Evolutionary conservation across 2,329 filamentous ascomycete genomes (phyloP), one percentile per base, ranked within the genome.

Genomic region (Apiospora aurea): DNA sequence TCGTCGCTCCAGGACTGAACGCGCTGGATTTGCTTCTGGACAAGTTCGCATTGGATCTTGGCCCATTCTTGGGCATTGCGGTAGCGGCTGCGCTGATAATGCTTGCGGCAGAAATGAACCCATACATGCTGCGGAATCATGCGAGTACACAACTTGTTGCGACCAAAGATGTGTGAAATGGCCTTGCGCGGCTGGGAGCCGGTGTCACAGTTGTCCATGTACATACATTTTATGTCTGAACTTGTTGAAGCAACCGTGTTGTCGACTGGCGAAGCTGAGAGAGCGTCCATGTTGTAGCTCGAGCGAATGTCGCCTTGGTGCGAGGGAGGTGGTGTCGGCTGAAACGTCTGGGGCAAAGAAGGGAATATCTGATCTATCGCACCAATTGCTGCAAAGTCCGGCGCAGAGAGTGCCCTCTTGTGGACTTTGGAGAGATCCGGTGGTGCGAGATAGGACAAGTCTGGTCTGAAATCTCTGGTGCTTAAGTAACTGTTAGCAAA

Each of bases 151-250:
- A 88, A 86, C 82, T 96, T 96, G 85, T 96, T 96, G 49, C 94
- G 89, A 29, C 94, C 94, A 76, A 96, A 96, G 71, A 95, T 88
- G 78, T 96, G 93, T 0, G 92, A 94, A 72, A 96, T 92, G 6
- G 92, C 90, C 82, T 96, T 96, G 67, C 94, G 89, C 34, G 87
- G 87, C 71, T 89, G 86, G 6, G 89, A 90, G 4, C 86, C 86
- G 0, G 89, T 91, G 66, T 88, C 85, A 77, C 90, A 92, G 73
- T 88, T 83, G 1, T 84, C 80, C 21, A 87, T 85, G 74, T 87
- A 90, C 83, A 89, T 87, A 77, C 90, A 92, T 34, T 76, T 79
- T 18, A 81, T 78, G 7, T 79, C 77, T 64, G 76, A 74, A 64
- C 75, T 74, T 64, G 74, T 71, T 18, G 76, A 64, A 26, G 75